Evolutionary conservation across 2,329 filamentous ascomycete species (phyloP), one percentile per base, ranked within the genome.

Genomic region (Biscogniauxia mediterranea): DNA sequence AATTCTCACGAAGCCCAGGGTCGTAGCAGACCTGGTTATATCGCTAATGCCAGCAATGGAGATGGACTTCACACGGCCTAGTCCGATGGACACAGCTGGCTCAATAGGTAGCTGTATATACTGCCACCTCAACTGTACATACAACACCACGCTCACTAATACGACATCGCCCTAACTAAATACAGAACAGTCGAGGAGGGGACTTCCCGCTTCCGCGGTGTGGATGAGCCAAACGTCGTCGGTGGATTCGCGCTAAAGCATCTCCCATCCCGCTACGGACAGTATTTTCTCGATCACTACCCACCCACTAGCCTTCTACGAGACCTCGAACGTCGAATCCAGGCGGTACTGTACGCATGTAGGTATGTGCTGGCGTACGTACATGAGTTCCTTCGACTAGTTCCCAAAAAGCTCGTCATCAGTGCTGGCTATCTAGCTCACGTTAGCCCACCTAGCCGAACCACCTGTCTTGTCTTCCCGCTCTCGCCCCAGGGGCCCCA

Each of bases 151-250:
- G 38, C 38, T 46, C 38, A 46, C 38, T 46, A 46, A 46, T 46
- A 46, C 38, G 38, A 46, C 38, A 46, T 15, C 38, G 11, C 38
- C 38, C 38, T 46, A 46, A n/a, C 38, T 46, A 46, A 46, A 46
- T 46, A 46, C 55, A 61, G 56, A 55, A 62, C 62, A 61, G 64
- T 61, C 59, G 28, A 65, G 52, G 63, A 67, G 63, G 64, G 65
- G 64, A 54, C 68, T 68, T 71, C 68, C 69, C 68, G 69, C 69
- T 68, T 70, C 69, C 69, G 69, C 69, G 69, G 69, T 66, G 67
- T 70, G 63, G 69, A 64, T 60, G 61, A 56, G 60, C 65, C 58
- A 21, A 56, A 54, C 59, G 58, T 68, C 58, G 51, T 54, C 56
- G 46, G 59, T 64, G 62, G 63, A 61, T 63, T 57, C 55, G 52